Conservation (phyloP, 768 basidiomycete genomes). For the Rhodotorula paludigena region DNA sequence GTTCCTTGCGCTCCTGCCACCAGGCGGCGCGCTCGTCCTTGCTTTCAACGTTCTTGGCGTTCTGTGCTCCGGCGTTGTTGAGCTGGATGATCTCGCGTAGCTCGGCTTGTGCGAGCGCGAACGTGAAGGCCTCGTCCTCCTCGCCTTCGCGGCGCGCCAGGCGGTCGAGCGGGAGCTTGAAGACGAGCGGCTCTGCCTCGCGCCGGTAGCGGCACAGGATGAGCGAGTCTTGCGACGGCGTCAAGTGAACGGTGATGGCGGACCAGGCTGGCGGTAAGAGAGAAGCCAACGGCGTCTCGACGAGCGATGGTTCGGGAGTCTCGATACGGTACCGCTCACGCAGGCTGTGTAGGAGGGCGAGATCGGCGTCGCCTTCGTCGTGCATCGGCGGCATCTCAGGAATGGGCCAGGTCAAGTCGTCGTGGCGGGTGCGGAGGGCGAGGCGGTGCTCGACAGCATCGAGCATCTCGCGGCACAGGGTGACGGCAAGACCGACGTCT, state of each 20-base stretch:
- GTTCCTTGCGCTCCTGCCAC: constrained; percentile 74
- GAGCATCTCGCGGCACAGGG: constrained; percentile 76
- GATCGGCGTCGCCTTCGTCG: constrained; percentile 46
- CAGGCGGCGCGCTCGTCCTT: constrained; percentile 64
- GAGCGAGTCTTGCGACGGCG: constrained; percentile 74
- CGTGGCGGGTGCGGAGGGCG: constrained; percentile 48
- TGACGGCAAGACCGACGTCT: constrained; percentile 74
- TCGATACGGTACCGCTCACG: constrained; percentile 57
- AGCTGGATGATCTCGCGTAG: constrained; percentile 70
- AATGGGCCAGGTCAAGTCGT: constrained; percentile 73
- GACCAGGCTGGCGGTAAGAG: constrained; percentile 73
- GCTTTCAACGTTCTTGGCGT: constrained; percentile 67
- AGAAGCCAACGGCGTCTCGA: constrained; percentile 47
- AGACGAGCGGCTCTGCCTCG: constrained; percentile 63
- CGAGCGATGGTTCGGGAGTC: constrained; percentile 30
- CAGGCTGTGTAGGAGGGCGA: constrained; percentile 52
- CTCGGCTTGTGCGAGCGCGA: constrained; percentile 67
- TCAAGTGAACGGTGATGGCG: constrained; percentile 73
- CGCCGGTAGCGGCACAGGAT: constrained; percentile 74
- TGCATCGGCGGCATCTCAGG: constrained; percentile 42
- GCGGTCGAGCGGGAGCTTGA: constrained; percentile 72
- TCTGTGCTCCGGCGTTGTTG: constrained; percentile 70
- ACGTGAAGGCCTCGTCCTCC: constrained; percentile 64
- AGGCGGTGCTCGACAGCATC: constrained; percentile 75
- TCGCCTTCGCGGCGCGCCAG: constrained; percentile 72